Evolutionary conservation across 164 flowering plant species (phyloP), one percentile per base, ranked within the genome.

Genomic region (Vitis riparia): DNA sequence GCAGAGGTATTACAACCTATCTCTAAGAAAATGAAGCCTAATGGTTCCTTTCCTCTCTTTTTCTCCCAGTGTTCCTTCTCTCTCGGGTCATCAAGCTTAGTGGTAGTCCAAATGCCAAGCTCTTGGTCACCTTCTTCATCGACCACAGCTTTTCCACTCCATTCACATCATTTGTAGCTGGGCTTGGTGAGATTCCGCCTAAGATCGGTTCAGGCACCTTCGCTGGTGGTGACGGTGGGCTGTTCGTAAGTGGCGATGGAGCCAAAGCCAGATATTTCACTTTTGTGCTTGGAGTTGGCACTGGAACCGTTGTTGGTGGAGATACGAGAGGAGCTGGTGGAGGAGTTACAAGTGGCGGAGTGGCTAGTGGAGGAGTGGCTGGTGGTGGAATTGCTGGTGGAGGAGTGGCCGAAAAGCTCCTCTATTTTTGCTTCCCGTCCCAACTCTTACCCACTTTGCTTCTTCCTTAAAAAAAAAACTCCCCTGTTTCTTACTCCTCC

Each of bases 171-270:
- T 65, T 58, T 9, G 60, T 47, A 6, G 79, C 8, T 8, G 88
- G 84, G 5, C 69, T 73, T 0, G 86, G 85, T 3, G 85, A 57
- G 49, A 7, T 2, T 1, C 59, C 15, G 1, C 68, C 76, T 14
- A 5, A 9, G 51, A 74, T 65, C 0, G 86, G 84, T 1, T 66
- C 77, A 5, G 87, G 86, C 1, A 82, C 79, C 10, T 10, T 81
- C 0, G 70, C 27, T 0, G 83, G 75, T 1, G 87, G 84, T 0
- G 84, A 71, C 5, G 84, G 86, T 0, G 87, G 87, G 32, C 86
- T 77, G 5, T 14, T 37, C 0, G 14, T n/a, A 4, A 62, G 30
- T 9, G 77, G 69, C 12, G 68, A 13, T 4, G 86, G 83, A 2
- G 82, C 67, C 16, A 80, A 79, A 29, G 85, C 77, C 2, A 37